Evolutionary conservation across 2,329 filamentous ascomycete genomes (phyloP), one percentile per base, ranked within the genome.

Genomic region (Aureobasidium melanogenum): DNA sequence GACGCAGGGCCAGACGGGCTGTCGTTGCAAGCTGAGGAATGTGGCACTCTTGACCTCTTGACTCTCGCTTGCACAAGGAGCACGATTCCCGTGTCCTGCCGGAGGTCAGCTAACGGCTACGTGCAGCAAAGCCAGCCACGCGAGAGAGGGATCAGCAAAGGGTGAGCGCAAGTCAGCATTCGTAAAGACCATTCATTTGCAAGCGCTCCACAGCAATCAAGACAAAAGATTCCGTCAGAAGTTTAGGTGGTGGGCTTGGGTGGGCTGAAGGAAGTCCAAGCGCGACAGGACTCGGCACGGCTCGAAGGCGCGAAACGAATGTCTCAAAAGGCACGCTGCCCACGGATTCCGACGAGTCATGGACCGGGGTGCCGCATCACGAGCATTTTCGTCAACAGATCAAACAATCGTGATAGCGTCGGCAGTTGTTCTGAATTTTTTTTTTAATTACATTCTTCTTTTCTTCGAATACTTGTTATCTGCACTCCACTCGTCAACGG

Each of bases 331-430:
- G 32, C 50, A 7, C 50, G 34, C 36, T 24, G 17, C 32, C 51
- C 38, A 57, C 54, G 39, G 41, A 22, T 24, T 46, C 54, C 54
- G 54, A 32, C 54, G 54, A 57, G 54, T 57, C 54, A 57, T 28
- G 54, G 12, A n/a, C 28, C 14, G 24, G 19, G n/a, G n/a, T 46
- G 54, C 24, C 28, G 12, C n/a, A 55, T 55, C 38, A 38, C 34
- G 41, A 57, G 41, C 54, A 41, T 57, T 57, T 30, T 43, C 30
- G 54, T 55, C 8, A 46, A 32, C n/a, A 36, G 28, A 46, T 19
- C 54, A 57, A 57, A 38, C 38, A 34, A 41, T 57, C 19, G 54
- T 28, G 30, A 46, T 57, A 36, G 39, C 41, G 39, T 46, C 38
- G 51, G 51, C 51, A 43, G 38, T 55, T 32, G 14, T 28, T 30